phyloP scores from a whole-genome alignment of 2,329 filamentous ascomycete genomes.

The Nannizziopsis barbatae region DNA sequence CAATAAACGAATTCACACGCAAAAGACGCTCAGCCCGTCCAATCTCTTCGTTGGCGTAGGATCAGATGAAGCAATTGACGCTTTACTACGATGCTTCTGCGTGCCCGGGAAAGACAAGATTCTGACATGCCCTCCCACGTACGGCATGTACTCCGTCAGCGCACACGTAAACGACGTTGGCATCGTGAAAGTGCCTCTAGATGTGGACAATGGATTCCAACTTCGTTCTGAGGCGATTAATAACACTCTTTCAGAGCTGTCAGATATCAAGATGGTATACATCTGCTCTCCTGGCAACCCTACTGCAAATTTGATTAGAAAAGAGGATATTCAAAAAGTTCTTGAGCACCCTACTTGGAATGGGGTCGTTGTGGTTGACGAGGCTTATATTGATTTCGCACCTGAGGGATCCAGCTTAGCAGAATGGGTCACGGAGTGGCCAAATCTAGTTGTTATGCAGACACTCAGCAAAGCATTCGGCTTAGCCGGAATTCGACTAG shows the following conservation, averaged over 20 bases:
- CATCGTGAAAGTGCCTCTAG: slow-evolving; percentile 75
- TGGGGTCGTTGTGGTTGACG: slow-evolving; percentile 82
- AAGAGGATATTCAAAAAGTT: slow-evolving; percentile 59
- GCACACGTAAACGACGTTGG: slow-evolving; percentile 87
- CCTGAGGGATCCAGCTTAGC: slow-evolving; percentile 68
- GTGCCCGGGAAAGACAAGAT: slow-evolving; percentile 77
- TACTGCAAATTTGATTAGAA: slow-evolving; percentile 66
- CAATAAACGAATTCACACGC: slow-evolving; percentile 69
- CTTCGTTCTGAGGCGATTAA: slow-evolving; percentile 61
- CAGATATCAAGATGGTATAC: slow-evolving; percentile 74
- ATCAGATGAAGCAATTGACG: slow-evolving; percentile 94
- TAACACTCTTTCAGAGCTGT: slow-evolving; percentile 51
- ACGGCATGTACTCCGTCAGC: slow-evolving; percentile 95
- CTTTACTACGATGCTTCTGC: slow-evolving; percentile 87
- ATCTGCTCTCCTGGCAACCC: slow-evolving; percentile 94
- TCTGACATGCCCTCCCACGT: slow-evolving; percentile 88
- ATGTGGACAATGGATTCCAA: slow-evolving; percentile 58
- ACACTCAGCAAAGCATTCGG: slow-evolving; percentile 97
- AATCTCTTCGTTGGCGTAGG: slow-evolving; percentile 93
- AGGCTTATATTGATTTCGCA: slow-evolving; percentile 94
- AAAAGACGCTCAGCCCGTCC: slow-evolving; percentile 59
- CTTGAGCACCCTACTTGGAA: slow-evolving; percentile 89
- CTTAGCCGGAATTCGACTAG: slow-evolving; percentile 82
- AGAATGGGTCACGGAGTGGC: slow-evolving; percentile 83
- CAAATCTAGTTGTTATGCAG: slow-evolving; percentile 95